A percentile compares a stretch with the other conserved stretches of the same genome.
phyloP scores from a whole-genome alignment of 192 early-diverging fungal genomes.

The Coemansia sp. region DNA sequence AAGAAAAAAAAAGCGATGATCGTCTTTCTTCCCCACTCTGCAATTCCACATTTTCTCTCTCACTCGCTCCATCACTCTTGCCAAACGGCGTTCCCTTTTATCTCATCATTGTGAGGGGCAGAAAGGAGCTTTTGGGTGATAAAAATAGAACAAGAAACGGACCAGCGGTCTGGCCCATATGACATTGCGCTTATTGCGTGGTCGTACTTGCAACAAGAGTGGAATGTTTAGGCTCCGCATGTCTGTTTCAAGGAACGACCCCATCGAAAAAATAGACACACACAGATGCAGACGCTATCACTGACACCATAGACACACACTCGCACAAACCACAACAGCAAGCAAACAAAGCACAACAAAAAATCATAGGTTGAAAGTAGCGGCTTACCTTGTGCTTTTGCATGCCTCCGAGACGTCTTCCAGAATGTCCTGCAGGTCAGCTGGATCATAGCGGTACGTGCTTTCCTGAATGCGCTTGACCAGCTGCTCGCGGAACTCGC shows the following conservation, averaged over 20 bases:
- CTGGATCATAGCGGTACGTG: constrained; percentile 44
- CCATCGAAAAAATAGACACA: neutral
- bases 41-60: neutral
- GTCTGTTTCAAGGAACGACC: neutral
- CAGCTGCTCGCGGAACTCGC: constrained; percentile 53
- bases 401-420: constrained; percentile 47
- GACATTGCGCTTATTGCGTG: neutral
- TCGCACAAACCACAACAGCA: neutral
- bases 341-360: neutral
- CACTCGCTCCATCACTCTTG: neutral
- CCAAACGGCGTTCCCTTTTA: neutral
- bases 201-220: neutral
- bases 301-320: neutral
- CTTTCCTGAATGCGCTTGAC: constrained; percentile 52
- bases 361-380: neutral
- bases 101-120: neutral
- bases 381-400: constrained; percentile 50
- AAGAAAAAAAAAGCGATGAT: no score
- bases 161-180: neutral
- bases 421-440: constrained; percentile 46
- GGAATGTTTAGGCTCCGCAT: constrained; percentile 3
- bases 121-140: neutral
- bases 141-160: constrained; percentile 5
- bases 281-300: neutral
- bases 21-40: neutral